These are phyloP conservation scores for Geosmithia morbida DNA, from an alignment of 2,329 filamentous ascomycete species.

Conservation along the genomic window DNA sequence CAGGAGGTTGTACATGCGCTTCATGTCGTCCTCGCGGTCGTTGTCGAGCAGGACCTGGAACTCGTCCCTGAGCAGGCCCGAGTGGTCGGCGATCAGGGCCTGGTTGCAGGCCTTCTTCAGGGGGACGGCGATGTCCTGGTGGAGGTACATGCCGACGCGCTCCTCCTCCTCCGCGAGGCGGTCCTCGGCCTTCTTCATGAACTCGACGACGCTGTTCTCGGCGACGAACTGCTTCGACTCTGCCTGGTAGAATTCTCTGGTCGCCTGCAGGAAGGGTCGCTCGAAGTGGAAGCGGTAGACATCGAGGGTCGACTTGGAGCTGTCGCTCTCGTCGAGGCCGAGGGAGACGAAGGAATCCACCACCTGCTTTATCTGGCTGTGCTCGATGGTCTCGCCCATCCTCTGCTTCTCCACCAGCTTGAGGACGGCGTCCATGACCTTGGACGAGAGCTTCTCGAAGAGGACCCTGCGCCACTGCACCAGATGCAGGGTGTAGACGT, in stretches of 20 bases:
- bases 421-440: constrained; percentile 90
- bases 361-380: constrained; percentile 90
- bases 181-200: constrained; percentile 97
- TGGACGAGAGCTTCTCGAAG: constrained; percentile 68
- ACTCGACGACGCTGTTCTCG: constrained; percentile 95
- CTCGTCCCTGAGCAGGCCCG: constrained; percentile 74
- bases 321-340: constrained; percentile 84
- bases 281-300: constrained; percentile 92
- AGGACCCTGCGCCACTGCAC: constrained; percentile 92
- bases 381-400: constrained; percentile 94
- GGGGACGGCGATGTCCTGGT: constrained; percentile 72
- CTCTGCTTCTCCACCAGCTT: constrained; percentile 95
- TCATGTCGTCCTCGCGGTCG: constrained; percentile 89
- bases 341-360: constrained; percentile 94
- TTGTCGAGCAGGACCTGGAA: constrained; percentile 91
- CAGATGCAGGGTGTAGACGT: constrained; percentile 92
- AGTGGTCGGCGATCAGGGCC: constrained; percentile 81
- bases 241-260: constrained; percentile 71
- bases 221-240: constrained; percentile 92
- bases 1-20: constrained; percentile 87
- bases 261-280: constrained; percentile 76
- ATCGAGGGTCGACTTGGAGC: constrained; percentile 85
- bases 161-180: constrained; percentile 88
- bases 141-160: constrained; percentile 80
- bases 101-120: constrained; percentile 81